A percentile compares a stretch with the other conserved stretches of the same genome.
phyloP scores from a whole-genome alignment of 805 yeast genomes.

The Lipomyces mesembrius region DNA sequence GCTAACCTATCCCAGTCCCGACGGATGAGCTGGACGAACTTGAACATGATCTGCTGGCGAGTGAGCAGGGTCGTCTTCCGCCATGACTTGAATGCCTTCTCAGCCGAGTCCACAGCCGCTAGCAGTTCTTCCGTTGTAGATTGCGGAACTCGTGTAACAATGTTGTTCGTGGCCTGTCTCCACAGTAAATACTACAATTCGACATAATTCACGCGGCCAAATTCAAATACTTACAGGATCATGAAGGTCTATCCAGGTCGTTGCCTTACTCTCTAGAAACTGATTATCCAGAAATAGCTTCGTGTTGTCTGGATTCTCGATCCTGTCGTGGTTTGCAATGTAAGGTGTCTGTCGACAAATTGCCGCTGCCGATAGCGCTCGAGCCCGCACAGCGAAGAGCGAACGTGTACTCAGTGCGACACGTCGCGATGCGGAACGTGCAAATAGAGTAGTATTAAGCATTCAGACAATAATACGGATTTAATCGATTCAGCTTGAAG shows the following conservation, averaged over 20 bases:
- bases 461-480: neutral
- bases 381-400: neutral
- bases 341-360: constrained; percentile 2
- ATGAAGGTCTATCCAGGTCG: constrained; percentile 67
- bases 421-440: neutral
- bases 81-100: constrained; percentile 64
- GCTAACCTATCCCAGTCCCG: constrained; percentile 72
- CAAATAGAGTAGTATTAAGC: neutral
- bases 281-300: constrained; percentile 53
- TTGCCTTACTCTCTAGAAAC: constrained; percentile 55
- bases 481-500: neutral
- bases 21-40: constrained; percentile 65
- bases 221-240: constrained; percentile 57
- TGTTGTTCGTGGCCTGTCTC: constrained; percentile 61
- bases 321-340: constrained; percentile 26
- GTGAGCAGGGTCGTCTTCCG: constrained; percentile 55
- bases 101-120: constrained; percentile 68
- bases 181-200: neutral
- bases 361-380: neutral
- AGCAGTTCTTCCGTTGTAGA: constrained; percentile 67
- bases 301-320: constrained; percentile 44
- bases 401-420: neutral
- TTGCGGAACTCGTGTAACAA: constrained; percentile 73
- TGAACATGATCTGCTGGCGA: constrained; percentile 69
- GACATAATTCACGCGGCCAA: neutral